Base-by-base conservation (phyloP, 768 basidiomycete species). In the Pleurotus djamor region DNA sequence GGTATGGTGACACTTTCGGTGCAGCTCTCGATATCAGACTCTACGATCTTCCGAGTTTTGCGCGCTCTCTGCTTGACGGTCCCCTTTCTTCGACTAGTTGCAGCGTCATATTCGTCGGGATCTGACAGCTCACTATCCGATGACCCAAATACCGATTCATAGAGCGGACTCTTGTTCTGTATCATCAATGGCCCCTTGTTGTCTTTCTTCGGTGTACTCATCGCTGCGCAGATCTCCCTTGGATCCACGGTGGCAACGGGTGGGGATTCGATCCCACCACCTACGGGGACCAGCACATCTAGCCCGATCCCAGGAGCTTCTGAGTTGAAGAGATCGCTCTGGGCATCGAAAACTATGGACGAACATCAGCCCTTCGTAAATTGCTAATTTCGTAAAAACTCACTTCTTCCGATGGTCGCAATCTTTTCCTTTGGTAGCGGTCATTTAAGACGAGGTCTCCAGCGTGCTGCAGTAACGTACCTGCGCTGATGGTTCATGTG, bases 111-210 rank as follows among this genome's bases (percentile, higher is more conserved):
- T 17, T 65, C 68, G 36, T 69, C 68, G 44, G 66, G 44, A 17
- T 70, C 71, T 8, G 69, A 64, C 52, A 70, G 58, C 17, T 70
- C 69, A 49, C 71, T 68, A 28, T 66, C 64, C 17, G 59, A 66
- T 12, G 61, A 59, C 37, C 66, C 67, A 34, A 67, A 67, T 41
- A 65, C 61, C 12, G 65, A 63, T 41, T 66, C 66, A 43, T 56
- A 56, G 36, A 56, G 41, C 17, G 54, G 54, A 44, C 54, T 56
- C 16, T 44, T 43, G 17, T 21, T 21, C 28, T 21, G 13, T 13
- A 44, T 28, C 36, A 44, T 28, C 36, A 13, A 33, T 38, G 9
- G 41, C 28, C 14, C 13, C 13, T 32, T 37, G 10, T 1, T 44
- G 7, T 17, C n/a, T 17, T 17, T 41, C 14, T 17, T 43, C 17